Evolutionary conservation across 805 yeast genomes (phyloP), one percentile per base, ranked within the genome.

Genomic region (Ogataea parapolymorpha): DNA sequence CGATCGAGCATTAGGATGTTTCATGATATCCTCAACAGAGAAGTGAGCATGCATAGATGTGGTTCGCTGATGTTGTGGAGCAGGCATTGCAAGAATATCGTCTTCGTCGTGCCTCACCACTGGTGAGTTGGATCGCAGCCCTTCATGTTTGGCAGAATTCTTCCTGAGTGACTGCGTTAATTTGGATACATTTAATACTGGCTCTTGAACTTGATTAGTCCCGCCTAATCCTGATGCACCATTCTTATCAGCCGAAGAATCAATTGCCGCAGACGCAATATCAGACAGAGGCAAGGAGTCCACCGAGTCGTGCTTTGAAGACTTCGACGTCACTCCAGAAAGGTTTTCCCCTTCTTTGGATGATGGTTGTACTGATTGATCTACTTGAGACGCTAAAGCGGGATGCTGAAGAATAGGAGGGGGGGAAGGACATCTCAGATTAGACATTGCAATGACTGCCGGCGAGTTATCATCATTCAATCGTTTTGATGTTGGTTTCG

Each of bases 31-130:
- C 46, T 80, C 85, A 8, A 79, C 80, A 50, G 73, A 75, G 57
- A 85, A 85, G 62, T 85, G 95, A 0, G 93, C 89, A 62, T 85
- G 95, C 47, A 82, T 81, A 1, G 85, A 74, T 13, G 84, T 72
- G 15, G 74, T 57, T 58, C 78, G 74, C 50, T 75, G 75, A 54
- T 40, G 43, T 15, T 76, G 83, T 1, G 42, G 37, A 6, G 49
- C 37, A 18, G 42, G 27, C 34, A 27, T 24, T 15, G 37, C 41
- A 14, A 31, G 15, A 5, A 35, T 25, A 14, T 32, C 36, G 10
- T 41, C 47, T 25, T 35, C 41, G 11, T 34, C 39, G 6, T 11
- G 22, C 7, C 22, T 20, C 22, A 20, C 22, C 6, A 20, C 9
- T 6, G 22, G 9, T 26, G 14, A 37, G 29, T 10, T 27, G 33